Percentiles rank a stretch among this genome's conserved stretches.
Conservation (phyloP, 2,329 filamentous ascomycete species). For the Calonectria crousiana region DNA sequence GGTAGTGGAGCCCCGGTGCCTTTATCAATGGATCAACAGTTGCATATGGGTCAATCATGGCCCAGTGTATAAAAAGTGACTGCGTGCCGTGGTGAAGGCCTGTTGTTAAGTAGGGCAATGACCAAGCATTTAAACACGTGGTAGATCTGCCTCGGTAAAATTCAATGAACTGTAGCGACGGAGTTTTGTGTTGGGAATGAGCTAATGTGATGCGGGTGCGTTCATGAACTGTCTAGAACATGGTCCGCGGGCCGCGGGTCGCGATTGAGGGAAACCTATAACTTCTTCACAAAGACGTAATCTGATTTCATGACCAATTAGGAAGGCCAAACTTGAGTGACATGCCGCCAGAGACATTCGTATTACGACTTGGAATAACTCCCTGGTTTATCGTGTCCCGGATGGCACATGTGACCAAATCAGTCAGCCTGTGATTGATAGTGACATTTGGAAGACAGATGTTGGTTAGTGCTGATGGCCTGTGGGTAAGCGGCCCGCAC, state of each 20-base stretch:
- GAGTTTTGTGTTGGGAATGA: not conserved
- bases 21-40: too few species aligned
- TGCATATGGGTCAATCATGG: too few species aligned
- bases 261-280: not conserved
- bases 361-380: not conserved
- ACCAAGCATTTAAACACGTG: not conserved
- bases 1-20: too few species aligned
- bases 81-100: too few species aligned
- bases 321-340: not conserved
- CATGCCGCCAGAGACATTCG: not conserved
- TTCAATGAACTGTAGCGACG: too few species aligned
- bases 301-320: not conserved
- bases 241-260: too few species aligned
- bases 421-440: not conserved
- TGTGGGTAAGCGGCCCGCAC: not conserved
- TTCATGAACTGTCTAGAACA: not conserved
- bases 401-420: not conserved
- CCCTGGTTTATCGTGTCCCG: not conserved
- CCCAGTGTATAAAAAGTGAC: too few species aligned
- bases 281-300: not conserved
- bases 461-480: not conserved
- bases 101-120: too few species aligned
- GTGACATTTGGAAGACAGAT: not conserved
- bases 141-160: not conserved
- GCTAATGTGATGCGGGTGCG: not conserved